phyloP scores from a whole-genome alignment of 1,284 basidiomycete species.

The Tetrapyrgos nigripes region DNA sequence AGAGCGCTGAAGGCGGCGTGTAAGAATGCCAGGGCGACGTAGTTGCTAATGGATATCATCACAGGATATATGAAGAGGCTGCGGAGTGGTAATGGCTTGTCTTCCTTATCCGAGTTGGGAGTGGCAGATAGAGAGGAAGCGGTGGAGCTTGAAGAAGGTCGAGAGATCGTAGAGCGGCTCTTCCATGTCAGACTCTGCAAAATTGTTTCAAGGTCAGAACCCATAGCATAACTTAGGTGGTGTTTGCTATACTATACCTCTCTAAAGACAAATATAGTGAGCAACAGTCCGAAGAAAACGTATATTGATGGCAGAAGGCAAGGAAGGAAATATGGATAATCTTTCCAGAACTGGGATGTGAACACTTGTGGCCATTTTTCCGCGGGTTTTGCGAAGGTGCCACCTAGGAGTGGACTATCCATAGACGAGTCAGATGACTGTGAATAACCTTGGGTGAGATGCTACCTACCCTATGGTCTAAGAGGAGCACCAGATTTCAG shows the following conservation, averaged over 20 bases:
- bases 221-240: background rate
- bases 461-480: constrained; percentile 50
- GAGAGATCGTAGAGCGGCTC: background rate
- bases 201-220: background rate
- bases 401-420: constrained; percentile 45
- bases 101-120: constrained; percentile 20
- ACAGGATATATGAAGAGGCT: constrained; percentile 54
- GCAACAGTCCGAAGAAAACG: constrained; percentile 42
- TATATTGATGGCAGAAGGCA: constrained; percentile 49
- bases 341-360: constrained; percentile 50
- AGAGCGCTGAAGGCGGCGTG: constrained; percentile 62
- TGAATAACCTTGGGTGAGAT: background rate
- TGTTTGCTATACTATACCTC: constrained; percentile 44
- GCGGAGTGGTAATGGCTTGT: constrained; percentile 49
- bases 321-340: constrained; percentile 63
- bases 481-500: constrained; percentile 13
- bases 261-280: constrained; percentile 48
- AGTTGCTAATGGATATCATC: constrained; percentile 64
- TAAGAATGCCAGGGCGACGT: constrained; percentile 60
- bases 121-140: background rate
- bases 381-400: constrained; percentile 52
- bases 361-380: constrained; percentile 55
- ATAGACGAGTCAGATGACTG: constrained; percentile 14
- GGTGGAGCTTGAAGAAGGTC: background rate
- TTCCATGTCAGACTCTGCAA: background rate